A percentile compares a stretch with the other conserved stretches of the same genome.
Conservation (phyloP, 2,329 filamentous ascomycete species). For the Penicillium sp. region DNA sequence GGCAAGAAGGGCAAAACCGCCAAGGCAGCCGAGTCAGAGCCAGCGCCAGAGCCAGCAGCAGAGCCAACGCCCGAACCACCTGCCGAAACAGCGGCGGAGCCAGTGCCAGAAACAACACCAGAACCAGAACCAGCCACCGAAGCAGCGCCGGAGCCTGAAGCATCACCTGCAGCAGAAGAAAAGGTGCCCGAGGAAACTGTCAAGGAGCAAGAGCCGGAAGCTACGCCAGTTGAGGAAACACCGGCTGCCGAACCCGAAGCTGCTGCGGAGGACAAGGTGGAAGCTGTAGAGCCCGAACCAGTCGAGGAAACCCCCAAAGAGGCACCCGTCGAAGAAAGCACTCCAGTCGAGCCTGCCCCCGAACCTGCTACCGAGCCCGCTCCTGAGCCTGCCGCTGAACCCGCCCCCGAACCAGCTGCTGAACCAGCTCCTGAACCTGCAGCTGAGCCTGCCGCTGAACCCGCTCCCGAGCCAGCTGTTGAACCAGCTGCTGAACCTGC, state of each 20-base stretch:
- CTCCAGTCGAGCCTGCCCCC: not conserved
- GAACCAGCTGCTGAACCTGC: too few species aligned
- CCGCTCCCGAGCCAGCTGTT: too few species aligned
- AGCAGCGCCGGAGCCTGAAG: not conserved
- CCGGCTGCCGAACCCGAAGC: not conserved
- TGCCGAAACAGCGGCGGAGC: not conserved
- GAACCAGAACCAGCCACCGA: slow-evolving; percentile 5
- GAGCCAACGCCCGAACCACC: slow-evolving; percentile 5
- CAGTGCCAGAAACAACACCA: not conserved
- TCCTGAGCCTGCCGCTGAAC: not conserved
- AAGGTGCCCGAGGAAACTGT: not conserved
- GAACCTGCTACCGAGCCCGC: not conserved
- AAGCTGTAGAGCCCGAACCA: slow-evolving; percentile 7
- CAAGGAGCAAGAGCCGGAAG: slow-evolving; percentile 9
- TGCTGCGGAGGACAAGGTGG: not conserved
- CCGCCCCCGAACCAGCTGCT: not conserved
- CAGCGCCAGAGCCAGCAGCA: not conserved
- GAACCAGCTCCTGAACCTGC: slow-evolving; percentile 13
- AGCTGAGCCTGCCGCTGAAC: not conserved
- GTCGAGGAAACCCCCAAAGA: not conserved
- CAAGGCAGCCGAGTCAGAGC: slow-evolving; percentile 1
- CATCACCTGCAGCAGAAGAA: not conserved
- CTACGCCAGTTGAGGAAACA: slow-evolving; percentile 8
- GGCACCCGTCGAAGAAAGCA: not conserved
- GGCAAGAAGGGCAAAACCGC: slow-evolving; percentile 8